Evolutionary conservation across 2,329 filamentous ascomycete species (phyloP), one percentile per base, ranked within the genome.

Genomic region (Fonsecaea erecta): DNA sequence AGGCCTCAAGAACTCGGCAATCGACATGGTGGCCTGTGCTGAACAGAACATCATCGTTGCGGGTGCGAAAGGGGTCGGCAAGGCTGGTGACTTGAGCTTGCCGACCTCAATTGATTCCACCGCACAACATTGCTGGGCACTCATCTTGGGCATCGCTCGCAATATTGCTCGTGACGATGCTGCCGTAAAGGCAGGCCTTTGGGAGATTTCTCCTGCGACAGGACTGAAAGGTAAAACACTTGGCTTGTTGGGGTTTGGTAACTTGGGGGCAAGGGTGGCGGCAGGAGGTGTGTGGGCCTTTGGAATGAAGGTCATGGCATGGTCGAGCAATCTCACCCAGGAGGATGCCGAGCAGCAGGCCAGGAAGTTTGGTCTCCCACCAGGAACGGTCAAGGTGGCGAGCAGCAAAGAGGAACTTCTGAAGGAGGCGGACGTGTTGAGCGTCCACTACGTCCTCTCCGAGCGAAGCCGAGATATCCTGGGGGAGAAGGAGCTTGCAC

Each of bases 271-370:
- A 1, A 82, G 85, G 21, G 87, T 90, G 4, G 90, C 88, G 1
- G 85, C 83, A 72, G 90, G 93, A 64, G 88, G 91, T 72, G 77
- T 84, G 34, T 71, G 85, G 24, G 89, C 86, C 0, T 94, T 94
- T 71, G 90, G 89, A 9, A 93, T 95, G 91, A 83, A 81, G 18
- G 79, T 95, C 3, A 74, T 92, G 0, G 89, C 89, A 5, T 96
- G 92, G 92, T 94, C 90, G 73, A 79, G 84, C 43, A 93, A 90
- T 71, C 75, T 66, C 51, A 96, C 66, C 93, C 90, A 3, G 91
- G 94, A 75, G 87, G 88, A 51, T 84, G 81, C 91, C 0, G 90
- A 96, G 71, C 84, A 85, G 71, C n/a, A 82, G 73, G 37, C 76
- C 71, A 70, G 75, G 18, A 35, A 37, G 8, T 57, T 59, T n/a